Conservation (phyloP, 805 yeast species). For the Candida namnaoensis region DNA sequence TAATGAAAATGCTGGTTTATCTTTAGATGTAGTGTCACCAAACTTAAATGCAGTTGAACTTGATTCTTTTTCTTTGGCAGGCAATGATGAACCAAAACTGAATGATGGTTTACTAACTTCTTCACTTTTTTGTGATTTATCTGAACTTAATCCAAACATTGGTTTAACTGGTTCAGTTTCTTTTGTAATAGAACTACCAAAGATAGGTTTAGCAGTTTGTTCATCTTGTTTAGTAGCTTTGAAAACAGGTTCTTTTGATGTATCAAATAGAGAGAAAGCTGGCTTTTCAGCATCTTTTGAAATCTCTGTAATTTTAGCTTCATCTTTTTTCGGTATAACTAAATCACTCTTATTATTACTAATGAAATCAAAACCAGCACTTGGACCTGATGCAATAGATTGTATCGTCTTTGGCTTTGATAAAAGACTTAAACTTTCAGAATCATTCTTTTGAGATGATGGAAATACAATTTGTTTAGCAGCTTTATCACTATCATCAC, state of each 20-base stretch:
- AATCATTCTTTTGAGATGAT: conserved; percentile 1
- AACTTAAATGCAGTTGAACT: too few species aligned
- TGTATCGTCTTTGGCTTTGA: background rate
- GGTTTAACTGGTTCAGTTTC: conserved; percentile 8
- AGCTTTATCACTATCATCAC: conserved; percentile 4
- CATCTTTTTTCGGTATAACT: background rate
- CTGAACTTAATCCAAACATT: conserved; percentile 9
- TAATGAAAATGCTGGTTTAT: conserved; percentile 5
- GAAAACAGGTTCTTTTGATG: background rate
- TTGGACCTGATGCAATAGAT: conserved; percentile 12
- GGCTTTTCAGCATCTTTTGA: background rate
- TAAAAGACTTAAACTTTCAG: background rate
- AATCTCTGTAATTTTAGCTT: too few species aligned
- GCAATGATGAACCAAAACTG: conserved; percentile 2
- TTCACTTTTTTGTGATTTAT: background rate
- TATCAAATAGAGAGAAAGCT: background rate
- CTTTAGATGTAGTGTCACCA: background rate
- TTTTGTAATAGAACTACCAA: background rate
- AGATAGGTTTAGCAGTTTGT: background rate
- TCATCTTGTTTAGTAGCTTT: background rate
- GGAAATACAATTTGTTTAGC: conserved; percentile 1
- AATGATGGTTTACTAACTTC: background rate
- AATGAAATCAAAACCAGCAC: conserved; percentile 20
- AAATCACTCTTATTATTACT: conserved; percentile 1
- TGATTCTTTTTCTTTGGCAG: too few species aligned